A percentile compares a stretch with the other conserved stretches of the same genome.
Conservation (phyloP, 768 basidiomycete species). For the Lactarius trivialis region DNA sequence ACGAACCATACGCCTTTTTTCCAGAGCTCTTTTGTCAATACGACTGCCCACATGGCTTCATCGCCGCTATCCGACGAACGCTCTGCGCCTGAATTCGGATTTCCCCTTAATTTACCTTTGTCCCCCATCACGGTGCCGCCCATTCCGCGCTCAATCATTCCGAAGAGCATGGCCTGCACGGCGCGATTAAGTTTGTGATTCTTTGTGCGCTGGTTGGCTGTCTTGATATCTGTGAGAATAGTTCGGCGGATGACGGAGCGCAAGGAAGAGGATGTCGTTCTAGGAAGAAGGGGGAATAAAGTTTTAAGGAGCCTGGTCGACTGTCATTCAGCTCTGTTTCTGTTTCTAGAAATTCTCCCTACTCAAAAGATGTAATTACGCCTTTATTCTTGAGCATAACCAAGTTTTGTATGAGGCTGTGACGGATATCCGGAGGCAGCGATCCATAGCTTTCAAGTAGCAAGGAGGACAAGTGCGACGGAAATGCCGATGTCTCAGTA, state of each 20-base stretch:
- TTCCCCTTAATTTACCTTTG: constrained; percentile 64
- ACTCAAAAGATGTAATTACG: constrained; percentile 91
- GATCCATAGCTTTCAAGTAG: constrained; percentile 73
- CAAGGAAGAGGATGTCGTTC: constrained; percentile 79
- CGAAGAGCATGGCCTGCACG: constrained; percentile 92
- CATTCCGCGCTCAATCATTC: constrained; percentile 94
- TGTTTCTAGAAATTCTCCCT: constrained; percentile 28
- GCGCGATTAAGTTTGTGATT: constrained; percentile 96
- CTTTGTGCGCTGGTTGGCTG: constrained; percentile 79
- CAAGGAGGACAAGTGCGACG: constrained; percentile 68
- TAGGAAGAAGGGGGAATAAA: constrained; percentile 93
- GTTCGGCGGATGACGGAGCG: constrained; percentile 86
- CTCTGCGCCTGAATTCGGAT: constrained; percentile 34
- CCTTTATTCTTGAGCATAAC: constrained; percentile 92
- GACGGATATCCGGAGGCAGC: constrained; percentile 75
- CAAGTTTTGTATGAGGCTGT: constrained; percentile 80
- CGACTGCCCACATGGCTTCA: constrained; percentile 97
- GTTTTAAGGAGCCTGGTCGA: constrained; percentile 69
- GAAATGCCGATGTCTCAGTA: constrained; percentile 80
- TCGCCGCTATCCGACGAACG: constrained; percentile 48
- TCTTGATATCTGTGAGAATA: constrained; percentile 88
- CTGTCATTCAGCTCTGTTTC: background rate
- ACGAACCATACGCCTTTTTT: constrained; percentile 80
- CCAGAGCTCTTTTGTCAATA: constrained; percentile 92
- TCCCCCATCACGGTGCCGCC: constrained; percentile 72